Conservation (phyloP, 192 early-diverging fungal genomes). For the Pilobolus umbonatus region DNA sequence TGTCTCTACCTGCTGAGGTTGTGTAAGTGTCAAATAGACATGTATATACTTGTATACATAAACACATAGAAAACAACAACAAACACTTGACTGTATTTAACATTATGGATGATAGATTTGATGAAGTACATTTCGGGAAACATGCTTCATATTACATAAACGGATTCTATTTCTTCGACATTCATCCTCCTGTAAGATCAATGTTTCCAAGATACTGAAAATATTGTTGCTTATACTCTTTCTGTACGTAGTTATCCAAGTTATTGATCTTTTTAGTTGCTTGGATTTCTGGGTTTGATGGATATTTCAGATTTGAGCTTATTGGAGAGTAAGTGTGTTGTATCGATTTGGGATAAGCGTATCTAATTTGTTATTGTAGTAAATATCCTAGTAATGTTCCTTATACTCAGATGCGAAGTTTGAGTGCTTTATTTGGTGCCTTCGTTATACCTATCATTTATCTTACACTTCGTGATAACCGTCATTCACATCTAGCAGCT, state of each 20-base stretch:
- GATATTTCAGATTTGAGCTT: constrained; percentile 83
- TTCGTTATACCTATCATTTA: constrained; percentile 76
- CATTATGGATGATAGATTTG: constrained; percentile 66
- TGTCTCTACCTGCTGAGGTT: constrained; percentile 40
- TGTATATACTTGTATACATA: neutral
- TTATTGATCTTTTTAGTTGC: constrained; percentile 47
- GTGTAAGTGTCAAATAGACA: constrained; percentile 37
- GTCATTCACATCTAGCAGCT: constrained; percentile 65
- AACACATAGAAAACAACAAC: neutral
- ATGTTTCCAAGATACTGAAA: no score
- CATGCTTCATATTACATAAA: constrained; percentile 83
- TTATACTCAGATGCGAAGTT: constrained; percentile 75
- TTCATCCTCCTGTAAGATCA: constrained; percentile 88
- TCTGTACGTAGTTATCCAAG: constrained; percentile 25
- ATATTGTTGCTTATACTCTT: neutral
- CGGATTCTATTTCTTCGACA: constrained; percentile 85
- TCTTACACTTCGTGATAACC: constrained; percentile 75
- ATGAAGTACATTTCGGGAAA: constrained; percentile 97
- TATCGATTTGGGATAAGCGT: neutral
- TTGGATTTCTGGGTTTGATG: constrained; percentile 80
- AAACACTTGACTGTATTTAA: neutral
- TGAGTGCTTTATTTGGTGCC: constrained; percentile 72
- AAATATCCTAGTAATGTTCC: constrained; percentile 81
- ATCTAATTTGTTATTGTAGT: constrained; percentile 45
- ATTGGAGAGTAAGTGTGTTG: constrained; percentile 64